These are phyloP conservation scores for Melastoma candidum DNA, from an alignment of 441 rosid genomes.

Conservation along the genomic window DNA sequence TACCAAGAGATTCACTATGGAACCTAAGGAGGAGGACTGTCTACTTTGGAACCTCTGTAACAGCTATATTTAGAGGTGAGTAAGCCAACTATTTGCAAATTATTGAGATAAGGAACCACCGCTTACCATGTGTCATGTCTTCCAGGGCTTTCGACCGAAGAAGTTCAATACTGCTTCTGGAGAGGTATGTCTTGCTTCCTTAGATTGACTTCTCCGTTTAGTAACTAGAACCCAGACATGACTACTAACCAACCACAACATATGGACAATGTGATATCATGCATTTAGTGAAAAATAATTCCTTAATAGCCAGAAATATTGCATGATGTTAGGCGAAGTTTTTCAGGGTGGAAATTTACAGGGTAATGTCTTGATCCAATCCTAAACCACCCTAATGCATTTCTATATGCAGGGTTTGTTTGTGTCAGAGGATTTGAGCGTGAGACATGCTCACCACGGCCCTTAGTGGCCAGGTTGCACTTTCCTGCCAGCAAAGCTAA, in stretches of 20 bases:
- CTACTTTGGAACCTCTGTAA: conserved; percentile 87
- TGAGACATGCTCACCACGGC: conserved; percentile 66
- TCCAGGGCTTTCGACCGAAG: conserved; percentile 73
- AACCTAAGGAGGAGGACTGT: conserved; percentile 71
- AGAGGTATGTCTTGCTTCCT: conserved; percentile 46
- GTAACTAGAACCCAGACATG: conserved; percentile 1
- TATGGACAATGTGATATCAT: no score
- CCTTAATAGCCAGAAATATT: no score
- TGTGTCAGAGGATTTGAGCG: conserved; percentile 92
- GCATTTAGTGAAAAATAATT: no score
- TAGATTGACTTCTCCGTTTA: conserved; percentile 3
- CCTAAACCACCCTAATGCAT: conserved; percentile 2
- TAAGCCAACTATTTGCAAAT: not conserved
- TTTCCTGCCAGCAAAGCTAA: conserved; percentile 50
- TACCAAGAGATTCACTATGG: conserved; percentile 83
- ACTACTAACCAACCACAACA: not conserved
- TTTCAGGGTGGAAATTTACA: not conserved
- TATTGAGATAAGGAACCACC: no score
- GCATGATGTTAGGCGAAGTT: not conserved
- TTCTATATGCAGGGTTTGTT: conserved; percentile 62
- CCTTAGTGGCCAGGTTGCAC: conserved; percentile 71
- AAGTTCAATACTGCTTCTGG: conserved; percentile 85
- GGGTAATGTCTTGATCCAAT: no score
- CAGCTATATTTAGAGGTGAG: conserved; percentile 88
- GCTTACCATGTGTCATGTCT: not conserved